A percentile compares a stretch with the other conserved stretches of the same genome.
Conservation (phyloP, 2,329 filamentous ascomycete genomes). For the Tothia fuscella region DNA sequence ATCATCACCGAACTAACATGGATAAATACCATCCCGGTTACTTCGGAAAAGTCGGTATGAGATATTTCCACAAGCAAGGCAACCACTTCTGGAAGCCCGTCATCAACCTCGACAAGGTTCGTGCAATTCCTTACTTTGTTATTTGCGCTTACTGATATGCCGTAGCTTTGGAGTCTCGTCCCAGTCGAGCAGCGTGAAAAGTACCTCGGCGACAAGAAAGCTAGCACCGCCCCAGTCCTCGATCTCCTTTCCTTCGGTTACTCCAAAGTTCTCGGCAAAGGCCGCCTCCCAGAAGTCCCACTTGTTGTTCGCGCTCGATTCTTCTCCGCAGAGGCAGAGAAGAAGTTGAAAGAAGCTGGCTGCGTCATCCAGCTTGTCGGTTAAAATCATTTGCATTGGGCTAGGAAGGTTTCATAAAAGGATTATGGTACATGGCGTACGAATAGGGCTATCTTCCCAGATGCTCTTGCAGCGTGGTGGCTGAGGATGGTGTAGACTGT, state of each 20-base stretch:
- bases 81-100: conserved; percentile 98
- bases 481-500: conserved; percentile 34
- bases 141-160: conserved; percentile 6
- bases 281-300: conserved; percentile 83
- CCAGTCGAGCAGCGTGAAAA: conserved; percentile 85
- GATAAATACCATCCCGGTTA: conserved; percentile 97
- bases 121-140: conserved; percentile 3
- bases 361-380: conserved; percentile 93
- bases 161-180: conserved; percentile 90
- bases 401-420: conserved; percentile 7
- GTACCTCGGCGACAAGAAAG: conserved; percentile 70
- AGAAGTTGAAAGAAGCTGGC: conserved; percentile 97
- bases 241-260: conserved; percentile 96
- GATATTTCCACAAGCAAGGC: conserved; percentile 82
- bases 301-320: conserved; percentile 91
- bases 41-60: conserved; percentile 54
- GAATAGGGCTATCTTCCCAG: neutral
- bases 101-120: conserved; percentile 97
- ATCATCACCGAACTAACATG: conserved; percentile 92
- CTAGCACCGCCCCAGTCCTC: conserved; percentile 91
- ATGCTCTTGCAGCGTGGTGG: conserved; percentile 38
- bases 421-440: conserved; percentile 5
- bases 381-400: conserved; percentile 38
- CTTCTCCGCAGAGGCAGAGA: conserved; percentile 91
- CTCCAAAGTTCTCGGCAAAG: conserved; percentile 98